Evolutionary conservation across 2,329 filamentous ascomycete genomes (phyloP).

Genomic region (Ophiostoma montium): DNA sequence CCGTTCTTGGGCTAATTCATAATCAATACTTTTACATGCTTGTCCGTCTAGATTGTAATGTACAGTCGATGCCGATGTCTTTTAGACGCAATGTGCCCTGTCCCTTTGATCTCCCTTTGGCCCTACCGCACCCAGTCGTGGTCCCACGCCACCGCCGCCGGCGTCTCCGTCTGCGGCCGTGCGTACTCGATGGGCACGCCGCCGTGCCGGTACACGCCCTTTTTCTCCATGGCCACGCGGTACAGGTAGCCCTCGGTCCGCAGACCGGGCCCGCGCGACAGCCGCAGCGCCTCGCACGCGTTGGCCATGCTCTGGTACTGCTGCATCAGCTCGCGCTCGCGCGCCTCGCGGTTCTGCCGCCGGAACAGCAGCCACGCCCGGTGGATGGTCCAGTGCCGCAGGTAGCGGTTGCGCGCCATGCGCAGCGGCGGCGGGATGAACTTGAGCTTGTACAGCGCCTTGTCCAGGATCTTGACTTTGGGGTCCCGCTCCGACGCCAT

Average conservation of each 20-base stretch:
- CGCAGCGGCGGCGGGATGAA: constrained; percentile 52
- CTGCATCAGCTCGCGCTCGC: constrained; percentile 59
- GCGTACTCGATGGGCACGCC: constrained; percentile 88
- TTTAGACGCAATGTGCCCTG: too few species aligned
- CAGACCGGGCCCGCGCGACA: constrained; percentile 39
- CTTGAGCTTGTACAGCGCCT: constrained; percentile 19
- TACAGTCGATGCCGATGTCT: too few species aligned
- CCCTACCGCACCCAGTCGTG: constrained; percentile 64
- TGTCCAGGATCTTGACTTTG: constrained; percentile 21
- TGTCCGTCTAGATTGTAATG: too few species aligned
- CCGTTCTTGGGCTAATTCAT: background rate
- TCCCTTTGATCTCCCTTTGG: too few species aligned
- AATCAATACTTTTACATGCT: background rate
- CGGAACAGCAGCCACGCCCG: constrained; percentile 81
- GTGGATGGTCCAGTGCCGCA: constrained; percentile 98
- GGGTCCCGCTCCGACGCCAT: constrained; percentile 17
- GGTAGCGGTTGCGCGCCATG: constrained; percentile 72
- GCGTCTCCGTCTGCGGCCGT: constrained; percentile 69
- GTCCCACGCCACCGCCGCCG: constrained; percentile 72
- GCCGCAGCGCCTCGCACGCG: constrained; percentile 73
- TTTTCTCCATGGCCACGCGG: constrained; percentile 81
- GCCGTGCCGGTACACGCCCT: constrained; percentile 57
- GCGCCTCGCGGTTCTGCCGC: constrained; percentile 48
- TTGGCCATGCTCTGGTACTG: constrained; percentile 69
- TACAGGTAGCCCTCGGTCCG: constrained; percentile 61